Base-by-base conservation (phyloP, 75 land plant species). In the Azolla pinnata region DNA sequence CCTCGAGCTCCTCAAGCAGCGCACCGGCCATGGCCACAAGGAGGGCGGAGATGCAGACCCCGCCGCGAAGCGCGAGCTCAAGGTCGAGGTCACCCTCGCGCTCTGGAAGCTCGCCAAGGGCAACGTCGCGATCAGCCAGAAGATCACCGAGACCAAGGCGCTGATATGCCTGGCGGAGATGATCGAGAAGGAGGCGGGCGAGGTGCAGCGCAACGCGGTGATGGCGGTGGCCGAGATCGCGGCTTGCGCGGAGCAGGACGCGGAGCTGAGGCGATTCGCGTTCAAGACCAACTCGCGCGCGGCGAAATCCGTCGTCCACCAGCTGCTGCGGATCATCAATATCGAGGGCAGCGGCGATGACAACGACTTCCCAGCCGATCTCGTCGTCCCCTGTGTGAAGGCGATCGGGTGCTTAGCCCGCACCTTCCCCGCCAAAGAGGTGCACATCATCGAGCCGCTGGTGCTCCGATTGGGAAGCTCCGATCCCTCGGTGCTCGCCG, bases 251-350 rank as follows among this genome's bases (percentile, higher is more conserved):
- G 91, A 87, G 55, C 42, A 56, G 0, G 63, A 87, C 47, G 47
- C 67, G 0, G 91, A 86, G 42, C 73, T 90, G 52, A 71, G 91
- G 20, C 61, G 88, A 20, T 63, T 85, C 1, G 85, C 88, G 1
- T 90, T 90, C 71, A 90, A 81, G 77, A 69, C 78, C 5, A 90
- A 70, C 46, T 90, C 97, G 1, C 83, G 78, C 5, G 75, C 88
- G 4, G 85, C 82, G 0, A 86, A 85, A 55, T 79, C 85, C 0
- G 83, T 90, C 23, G 81, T 90, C n/a, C 81, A 79, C 16, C 88
- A 84, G 69, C 77, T 90, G 1, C 47, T 87, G 49, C 59, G 70
- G 10, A 47, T 87, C 17, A 74, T 67, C 0, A 63, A 62, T 18
- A n/a, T n/a, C n/a, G 70, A 25, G 0, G 40, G n/a, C 8, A 49